These are phyloP conservation scores for Mrakia hoshinonis DNA, from an alignment of 768 basidiomycete species.

Conservation along the genomic window DNA sequence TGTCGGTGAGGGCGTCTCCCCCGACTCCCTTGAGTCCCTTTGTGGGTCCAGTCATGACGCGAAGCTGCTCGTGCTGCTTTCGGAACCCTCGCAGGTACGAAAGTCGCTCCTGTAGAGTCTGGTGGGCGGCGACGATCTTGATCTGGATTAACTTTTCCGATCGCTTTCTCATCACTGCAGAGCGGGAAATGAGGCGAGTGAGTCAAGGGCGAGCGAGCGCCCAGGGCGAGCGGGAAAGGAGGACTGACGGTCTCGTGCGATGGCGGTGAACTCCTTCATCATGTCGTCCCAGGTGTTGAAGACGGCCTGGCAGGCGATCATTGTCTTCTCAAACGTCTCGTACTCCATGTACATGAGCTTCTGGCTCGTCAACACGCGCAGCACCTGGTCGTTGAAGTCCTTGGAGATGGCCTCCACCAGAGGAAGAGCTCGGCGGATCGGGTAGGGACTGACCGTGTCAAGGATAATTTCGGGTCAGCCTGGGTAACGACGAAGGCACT, in stretches of 20 bases:
- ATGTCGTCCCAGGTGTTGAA: slow-evolving; percentile 80
- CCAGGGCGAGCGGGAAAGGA: no score
- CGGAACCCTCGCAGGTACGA: slow-evolving; percentile 84
- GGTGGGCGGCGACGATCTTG: slow-evolving; percentile 83
- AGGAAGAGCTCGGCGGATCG: slow-evolving; percentile 87
- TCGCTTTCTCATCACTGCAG: slow-evolving; percentile 63
- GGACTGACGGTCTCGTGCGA: slow-evolving; percentile 62
- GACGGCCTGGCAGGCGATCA: slow-evolving; percentile 63
- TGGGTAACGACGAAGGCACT: not conserved
- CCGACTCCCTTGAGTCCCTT: slow-evolving; percentile 49
- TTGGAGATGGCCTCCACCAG: slow-evolving; percentile 96
- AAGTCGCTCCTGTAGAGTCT: slow-evolving; percentile 77
- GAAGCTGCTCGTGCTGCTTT: slow-evolving; percentile 94
- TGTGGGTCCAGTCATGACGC: slow-evolving; percentile 92
- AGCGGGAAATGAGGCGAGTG: not conserved
- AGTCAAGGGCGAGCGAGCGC: no score
- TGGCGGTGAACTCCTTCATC: slow-evolving; percentile 85
- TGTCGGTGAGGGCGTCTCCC: slow-evolving; percentile 46
- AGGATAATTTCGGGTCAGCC: not conserved
- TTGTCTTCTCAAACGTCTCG: slow-evolving; percentile 80
- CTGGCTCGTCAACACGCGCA: slow-evolving; percentile 81
- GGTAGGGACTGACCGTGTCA: slow-evolving; percentile 56
- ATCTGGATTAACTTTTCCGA: slow-evolving; percentile 92
- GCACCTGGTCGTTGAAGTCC: slow-evolving; percentile 91
- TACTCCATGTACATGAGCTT: slow-evolving; percentile 90